Conservation (phyloP, 192 early-diverging fungal species). For the Rhizoclosmatium globosum region DNA sequence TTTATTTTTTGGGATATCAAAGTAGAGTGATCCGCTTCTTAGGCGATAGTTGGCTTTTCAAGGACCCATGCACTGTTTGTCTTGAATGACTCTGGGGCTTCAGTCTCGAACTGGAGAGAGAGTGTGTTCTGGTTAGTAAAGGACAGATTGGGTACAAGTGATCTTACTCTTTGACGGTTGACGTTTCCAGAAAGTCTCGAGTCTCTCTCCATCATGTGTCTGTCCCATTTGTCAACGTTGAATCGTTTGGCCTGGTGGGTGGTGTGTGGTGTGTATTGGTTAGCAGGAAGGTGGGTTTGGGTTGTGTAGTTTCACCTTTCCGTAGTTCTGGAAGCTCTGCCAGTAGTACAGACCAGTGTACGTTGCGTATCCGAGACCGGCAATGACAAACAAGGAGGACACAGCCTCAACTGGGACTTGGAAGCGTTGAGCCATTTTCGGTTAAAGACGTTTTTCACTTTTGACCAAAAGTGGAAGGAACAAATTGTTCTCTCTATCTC, state of each 20-base stretch:
- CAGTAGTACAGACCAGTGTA: conserved; percentile 39
- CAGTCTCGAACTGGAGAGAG: conserved; percentile 42
- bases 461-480: not conserved
- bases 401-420: conserved; percentile 48
- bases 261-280: not conserved
- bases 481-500: not conserved
- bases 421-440: conserved; percentile 35
- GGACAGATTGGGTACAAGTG: not conserved
- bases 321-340: conserved; percentile 57
- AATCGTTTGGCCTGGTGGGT: conserved; percentile 57
- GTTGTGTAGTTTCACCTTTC: conserved; percentile 44
- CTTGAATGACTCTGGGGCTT: conserved; percentile 53
- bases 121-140: not conserved
- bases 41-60: conserved; percentile 43
- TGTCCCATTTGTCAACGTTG: conserved; percentile 64
- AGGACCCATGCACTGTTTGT: conserved; percentile 60
- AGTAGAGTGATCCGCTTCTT: not conserved
- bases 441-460: conserved; percentile 5
- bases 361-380: conserved; percentile 38
- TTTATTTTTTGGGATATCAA: no score
- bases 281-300: not conserved
- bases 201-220: conserved; percentile 70
- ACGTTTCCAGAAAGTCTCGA: conserved; percentile 63
- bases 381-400: conserved; percentile 49
- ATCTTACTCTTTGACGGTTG: conserved; percentile 57